Percentiles rank a stretch among this genome's conserved stretches.
These are phyloP conservation scores for Moringa oleifera DNA, from an alignment of 345 rosid genomes.

Conservation along the genomic window DNA sequence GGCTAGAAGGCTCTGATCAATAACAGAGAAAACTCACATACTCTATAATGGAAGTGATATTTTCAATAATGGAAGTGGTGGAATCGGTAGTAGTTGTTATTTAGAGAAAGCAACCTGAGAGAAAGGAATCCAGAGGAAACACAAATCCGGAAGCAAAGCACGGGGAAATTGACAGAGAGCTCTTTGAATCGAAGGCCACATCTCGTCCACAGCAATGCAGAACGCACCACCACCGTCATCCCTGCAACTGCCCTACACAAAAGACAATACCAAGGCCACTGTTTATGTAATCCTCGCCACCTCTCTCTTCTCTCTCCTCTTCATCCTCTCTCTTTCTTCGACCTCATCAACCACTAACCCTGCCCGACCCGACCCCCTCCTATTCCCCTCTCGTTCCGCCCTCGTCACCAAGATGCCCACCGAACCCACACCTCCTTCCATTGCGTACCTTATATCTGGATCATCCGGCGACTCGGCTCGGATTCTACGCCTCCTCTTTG, in stretches of 20 bases:
- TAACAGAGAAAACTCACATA: no score
- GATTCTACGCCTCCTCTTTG: slow-evolving; percentile 71
- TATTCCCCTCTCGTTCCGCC: slow-evolving; percentile 55
- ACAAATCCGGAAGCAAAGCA: no score
- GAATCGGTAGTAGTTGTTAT: no score
- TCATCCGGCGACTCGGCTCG: slow-evolving; percentile 61
- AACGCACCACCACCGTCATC: slow-evolving; percentile 13
- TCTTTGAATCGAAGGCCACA: not conserved
- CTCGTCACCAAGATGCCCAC: slow-evolving; percentile 38
- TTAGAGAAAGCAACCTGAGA: not conserved
- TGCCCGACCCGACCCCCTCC: slow-evolving; percentile 53
- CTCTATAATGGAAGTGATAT: no score
- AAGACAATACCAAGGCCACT: slow-evolving; percentile 44
- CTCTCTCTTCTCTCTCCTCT: slow-evolving; percentile 60
- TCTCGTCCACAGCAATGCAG: not conserved
- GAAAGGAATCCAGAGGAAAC: no score
- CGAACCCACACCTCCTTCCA: slow-evolving; percentile 61
- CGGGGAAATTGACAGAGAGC: no score
- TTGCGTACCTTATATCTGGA: slow-evolving; percentile 74
- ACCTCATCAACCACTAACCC: slow-evolving; percentile 21
- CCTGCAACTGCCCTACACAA: slow-evolving; percentile 10
- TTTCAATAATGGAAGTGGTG: no score
- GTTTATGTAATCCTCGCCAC: slow-evolving; percentile 50
- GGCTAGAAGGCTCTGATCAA: no score
- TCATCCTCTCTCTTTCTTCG: slow-evolving; percentile 47